Conservation (phyloP, 768 basidiomycete genomes). For the Melanogaster broomeanus region DNA sequence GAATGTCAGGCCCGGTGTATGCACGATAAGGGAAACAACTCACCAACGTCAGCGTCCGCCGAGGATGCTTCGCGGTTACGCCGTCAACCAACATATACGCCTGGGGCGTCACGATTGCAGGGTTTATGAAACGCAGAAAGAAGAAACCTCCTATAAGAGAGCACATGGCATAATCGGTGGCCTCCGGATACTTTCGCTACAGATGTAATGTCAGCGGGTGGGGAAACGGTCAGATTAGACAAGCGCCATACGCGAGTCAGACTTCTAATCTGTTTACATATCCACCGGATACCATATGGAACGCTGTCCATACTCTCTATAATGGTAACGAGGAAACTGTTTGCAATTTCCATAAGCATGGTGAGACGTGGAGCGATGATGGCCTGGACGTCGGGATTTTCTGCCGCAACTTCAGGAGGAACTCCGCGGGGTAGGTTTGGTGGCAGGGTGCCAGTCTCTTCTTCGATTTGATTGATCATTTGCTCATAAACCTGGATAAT, state of each 20-base stretch:
- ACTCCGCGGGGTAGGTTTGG: constrained; percentile 91
- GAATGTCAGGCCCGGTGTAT: constrained; percentile 2
- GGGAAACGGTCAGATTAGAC: neutral
- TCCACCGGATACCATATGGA: constrained; percentile 99
- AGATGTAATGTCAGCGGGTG: constrained; percentile 9
- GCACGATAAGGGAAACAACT: constrained; percentile 13
- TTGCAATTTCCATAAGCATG: constrained; percentile 99
- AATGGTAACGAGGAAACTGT: constrained; percentile 95
- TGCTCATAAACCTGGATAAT: constrained; percentile 93
- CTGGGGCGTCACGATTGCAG: constrained; percentile 98
- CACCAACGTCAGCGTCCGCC: constrained; percentile 91
- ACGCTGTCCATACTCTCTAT: constrained; percentile 99
- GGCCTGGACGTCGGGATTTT: constrained; percentile 94
- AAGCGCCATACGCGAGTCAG: constrained; percentile 75
- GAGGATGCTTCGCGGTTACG: constrained; percentile 95
- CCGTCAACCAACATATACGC: constrained; percentile 99
- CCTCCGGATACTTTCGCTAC: constrained; percentile 98
- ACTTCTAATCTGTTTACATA: constrained; percentile 98
- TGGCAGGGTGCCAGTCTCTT: constrained; percentile 92
- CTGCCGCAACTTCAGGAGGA: constrained; percentile 90
- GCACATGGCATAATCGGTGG: constrained; percentile 97
- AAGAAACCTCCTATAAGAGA: constrained; percentile 99
- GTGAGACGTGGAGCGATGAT: constrained; percentile 96
- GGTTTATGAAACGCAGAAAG: constrained; percentile 99
- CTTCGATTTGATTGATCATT: constrained; percentile 99